Evolutionary conservation across 2,329 filamentous ascomycete genomes (phyloP), one percentile per base, ranked within the genome.

Genomic region (Drechslerella coelobrocha): DNA sequence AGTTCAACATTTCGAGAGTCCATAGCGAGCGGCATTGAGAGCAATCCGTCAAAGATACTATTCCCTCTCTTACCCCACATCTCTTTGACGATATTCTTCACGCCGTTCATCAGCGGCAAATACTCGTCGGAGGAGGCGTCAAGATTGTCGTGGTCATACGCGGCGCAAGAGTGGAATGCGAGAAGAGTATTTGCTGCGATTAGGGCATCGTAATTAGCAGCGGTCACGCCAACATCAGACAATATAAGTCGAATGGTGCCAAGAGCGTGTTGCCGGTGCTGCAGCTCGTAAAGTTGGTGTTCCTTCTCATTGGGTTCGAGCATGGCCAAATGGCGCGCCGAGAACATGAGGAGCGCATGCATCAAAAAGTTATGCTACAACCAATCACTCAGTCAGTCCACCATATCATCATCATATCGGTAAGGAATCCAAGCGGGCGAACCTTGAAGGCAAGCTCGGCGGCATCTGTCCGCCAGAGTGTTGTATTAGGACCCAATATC

Each of bases 391-490:
- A 19, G 37, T 53, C 26, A 57, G 39, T 23, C 29, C 14, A 34
- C 5, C n/a, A n/a, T n/a, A n/a, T n/a, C 14, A 12, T 52, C 21
- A 24, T 41, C 31, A 37, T 45, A 56, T 10, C 34, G 26, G 43
- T 9, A n/a, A 37, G 3, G 17, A 5, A 59, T 23, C 29, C 19
- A 10, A 17, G 14, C 2, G n/a, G 9, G 14, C 14, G 26, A 31
- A 72, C 66, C 60, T 72, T 72, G 19, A 72, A 63, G n/a, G 66
- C 66, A 34, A 72, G 59, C 31, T 72, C 66, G 6, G 66, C 59
- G n/a, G 60, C 59, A 53, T 63, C 66, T 50, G 26, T 54, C 45
- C 66, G 53, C 66, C 66, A 72, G 8, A 72, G 54, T 2, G 60
- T 41, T 10, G 66, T 63, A 52, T 69, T 69, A 12, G 65, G 65